Conservation (phyloP, 2,329 filamentous ascomycete genomes). For the Alternaria tenuissima region DNA sequence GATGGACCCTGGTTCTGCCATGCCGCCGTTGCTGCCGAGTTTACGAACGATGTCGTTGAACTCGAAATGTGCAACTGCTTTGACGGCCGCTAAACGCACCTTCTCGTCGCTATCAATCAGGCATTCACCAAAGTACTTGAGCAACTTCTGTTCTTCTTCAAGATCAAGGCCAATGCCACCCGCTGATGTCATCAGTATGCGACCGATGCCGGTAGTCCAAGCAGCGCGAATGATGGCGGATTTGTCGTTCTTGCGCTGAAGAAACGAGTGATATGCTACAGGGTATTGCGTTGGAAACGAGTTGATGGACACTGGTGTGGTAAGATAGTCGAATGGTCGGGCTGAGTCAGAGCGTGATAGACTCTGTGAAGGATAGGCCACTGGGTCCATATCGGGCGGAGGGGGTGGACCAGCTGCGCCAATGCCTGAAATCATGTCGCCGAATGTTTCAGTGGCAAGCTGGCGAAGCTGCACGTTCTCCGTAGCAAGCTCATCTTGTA, state of each 20-base stretch:
- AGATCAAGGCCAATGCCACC: conserved; percentile 87
- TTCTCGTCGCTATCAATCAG: conserved; percentile 89
- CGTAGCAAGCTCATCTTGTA: conserved; percentile 89
- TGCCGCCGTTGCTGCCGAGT: conserved; percentile 77
- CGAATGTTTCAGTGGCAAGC: conserved; percentile 90
- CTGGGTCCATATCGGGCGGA: conserved; percentile 75
- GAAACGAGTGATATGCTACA: conserved; percentile 81
- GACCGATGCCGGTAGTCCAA: conserved; percentile 84
- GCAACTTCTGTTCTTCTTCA: conserved; percentile 79
- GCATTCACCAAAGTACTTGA: conserved; percentile 79
- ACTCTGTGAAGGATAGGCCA: conserved; percentile 81
- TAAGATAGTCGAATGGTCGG: conserved; percentile 67
- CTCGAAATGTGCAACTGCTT: conserved; percentile 80
- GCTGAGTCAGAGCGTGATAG: conserved; percentile 51
- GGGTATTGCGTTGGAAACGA: conserved; percentile 87
- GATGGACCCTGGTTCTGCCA: conserved; percentile 78
- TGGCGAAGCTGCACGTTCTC: conserved; percentile 87
- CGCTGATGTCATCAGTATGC: conserved; percentile 89
- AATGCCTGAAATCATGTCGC: conserved; percentile 93
- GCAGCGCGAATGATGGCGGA: conserved; percentile 80
- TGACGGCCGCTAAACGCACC: conserved; percentile 88
- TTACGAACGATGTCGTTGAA: conserved; percentile 84
- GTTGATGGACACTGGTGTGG: conserved; percentile 84
- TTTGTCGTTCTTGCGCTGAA: conserved; percentile 87
- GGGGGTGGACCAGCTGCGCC: conserved; percentile 87